phyloP scores from a whole-genome alignment of 2,329 filamentous ascomycete genomes.

The Didymella glomerata region DNA sequence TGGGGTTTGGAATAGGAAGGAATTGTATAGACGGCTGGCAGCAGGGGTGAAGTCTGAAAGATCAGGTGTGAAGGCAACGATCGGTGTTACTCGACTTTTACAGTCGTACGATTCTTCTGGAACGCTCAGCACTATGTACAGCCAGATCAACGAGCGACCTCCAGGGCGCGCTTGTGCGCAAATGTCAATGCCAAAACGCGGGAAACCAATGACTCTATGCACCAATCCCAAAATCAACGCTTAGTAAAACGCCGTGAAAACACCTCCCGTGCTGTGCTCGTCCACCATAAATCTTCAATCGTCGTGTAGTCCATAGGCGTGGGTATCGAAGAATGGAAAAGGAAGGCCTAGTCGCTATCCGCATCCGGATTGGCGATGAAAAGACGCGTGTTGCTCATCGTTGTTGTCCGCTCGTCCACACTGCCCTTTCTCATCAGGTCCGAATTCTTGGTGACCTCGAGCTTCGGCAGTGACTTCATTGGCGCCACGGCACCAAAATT shows the following conservation, averaged over 20 bases:
- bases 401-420: conserved; percentile 82
- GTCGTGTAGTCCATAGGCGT: conserved; percentile 23
- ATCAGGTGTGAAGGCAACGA: conserved; percentile 8
- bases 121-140: conserved; percentile 26
- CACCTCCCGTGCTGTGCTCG: conserved; percentile 15
- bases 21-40: background rate
- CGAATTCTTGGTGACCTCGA: conserved; percentile 62
- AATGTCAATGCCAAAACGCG: conserved; percentile 9
- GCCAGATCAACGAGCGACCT: conserved; percentile 20
- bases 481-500: conserved; percentile 64
- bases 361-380: conserved; percentile 88
- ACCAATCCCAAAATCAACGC: conserved; percentile 7
- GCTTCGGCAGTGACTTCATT: conserved; percentile 58
- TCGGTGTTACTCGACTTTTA: conserved; percentile 14
- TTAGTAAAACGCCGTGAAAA: conserved; percentile 14
- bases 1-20: conserved; percentile 4
- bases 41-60: background rate
- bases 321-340: conserved; percentile 46
- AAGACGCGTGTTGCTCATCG: conserved; percentile 72
- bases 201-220: conserved; percentile 12
- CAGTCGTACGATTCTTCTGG: conserved; percentile 6
- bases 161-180: conserved; percentile 24
- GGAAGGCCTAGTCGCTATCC: conserved; percentile 51
- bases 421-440: conserved; percentile 80
- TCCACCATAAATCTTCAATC: conserved; percentile 25